Base-by-base conservation (phyloP, 2,329 filamentous ascomycete species). In the Xylariaceae sp. region DNA sequence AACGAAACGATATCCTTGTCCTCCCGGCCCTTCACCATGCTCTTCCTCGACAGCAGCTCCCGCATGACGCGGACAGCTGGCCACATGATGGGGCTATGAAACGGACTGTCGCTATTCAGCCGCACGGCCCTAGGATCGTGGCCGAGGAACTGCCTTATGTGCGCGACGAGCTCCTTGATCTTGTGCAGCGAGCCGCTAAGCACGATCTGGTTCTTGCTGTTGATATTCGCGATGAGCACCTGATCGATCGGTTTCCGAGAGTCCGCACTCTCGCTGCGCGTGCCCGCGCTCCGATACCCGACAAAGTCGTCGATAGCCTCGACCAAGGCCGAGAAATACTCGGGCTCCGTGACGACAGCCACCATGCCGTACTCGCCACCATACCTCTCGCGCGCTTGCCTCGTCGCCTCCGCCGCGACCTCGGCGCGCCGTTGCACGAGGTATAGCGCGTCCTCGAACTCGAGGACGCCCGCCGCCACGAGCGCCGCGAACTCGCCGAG, bases 131-230 rank as follows among this genome's bases (percentile, higher is more conserved):
- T 82, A 3, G 94, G 93, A 74, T 97, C 94, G 72, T 97, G 92
- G 9, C 93, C 93, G 8, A 91, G 86, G 71, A 96, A 97, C 71
- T 96, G 91, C 48, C 92, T 82, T 56, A 98, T 82, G 71, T 97
- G 92, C 9, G 90, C 87, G 50, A 97, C 79, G 16, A 97, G 85
- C 54, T 87, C 88, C 68, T 86, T 87, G 73, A 97, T 96, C 65
- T 87, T 83, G 67, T 88, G 87, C 50, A 97, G 88, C 74, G 87
- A 94, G 31, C 94, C 94, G 70, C 90, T 95, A 49, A 98, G 80
- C 48, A 97, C 94, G 67, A 98, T 96, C 77, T 98, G 94, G 72
- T 96, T 96, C 78, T 92, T 95, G 73, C 88, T 91, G 77, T 98
- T 98, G 76, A 96, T 87, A 75, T 98, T 97, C 58, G 92, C 94